Base-by-base conservation (phyloP, 768 basidiomycete genomes). In the Imleria badia region DNA sequence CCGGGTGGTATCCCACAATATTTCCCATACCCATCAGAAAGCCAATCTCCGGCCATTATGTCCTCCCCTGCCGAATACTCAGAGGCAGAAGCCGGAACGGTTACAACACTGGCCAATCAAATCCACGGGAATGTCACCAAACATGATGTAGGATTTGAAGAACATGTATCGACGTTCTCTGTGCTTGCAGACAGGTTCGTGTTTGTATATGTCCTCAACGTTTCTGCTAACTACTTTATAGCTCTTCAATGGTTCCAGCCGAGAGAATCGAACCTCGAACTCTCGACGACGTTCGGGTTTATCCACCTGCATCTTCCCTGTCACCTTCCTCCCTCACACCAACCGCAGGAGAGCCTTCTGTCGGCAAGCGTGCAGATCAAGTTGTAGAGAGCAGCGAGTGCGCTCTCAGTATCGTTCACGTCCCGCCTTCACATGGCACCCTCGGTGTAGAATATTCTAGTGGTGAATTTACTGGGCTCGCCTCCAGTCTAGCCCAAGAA, bases 111-210 rank as follows among this genome's bases (percentile, higher is more conserved):
- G 23, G 17, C 12, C 9, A n/a, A 30, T 9, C 14, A 26, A 19
- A 19, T 11, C 5, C 38, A 31, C 3, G 20, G 23, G 19, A 14
- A 6, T 12, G 10, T 22, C 12, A 14, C 34, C 10, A 3, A 45
- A 34, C 40, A 33, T 15, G 36, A 49, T 9, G 42, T 35, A 3
- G 54, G 34, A 30, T 31, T n/a, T 29, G 55, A 51, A 33, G 45
- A 36, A 17, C 41, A 41, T 14, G 23, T 2, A 3, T 46, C 19
- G 4, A 17, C 33, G 1, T 3, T 50, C 5, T 42, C 48, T 38
- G 19, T 22, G 19, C 42, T 51, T 15, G 26, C 45, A n/a, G 30
- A 60, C 13, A n/a, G 34, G 60, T 60, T 34, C 30, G 31, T 35
- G 8, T 41, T 3, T n/a, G 34, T 14, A 7, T 26, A 46, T 17